Conservation (phyloP, 495 filamentous ascomycete species). For the Tuber aestivum region DNA sequence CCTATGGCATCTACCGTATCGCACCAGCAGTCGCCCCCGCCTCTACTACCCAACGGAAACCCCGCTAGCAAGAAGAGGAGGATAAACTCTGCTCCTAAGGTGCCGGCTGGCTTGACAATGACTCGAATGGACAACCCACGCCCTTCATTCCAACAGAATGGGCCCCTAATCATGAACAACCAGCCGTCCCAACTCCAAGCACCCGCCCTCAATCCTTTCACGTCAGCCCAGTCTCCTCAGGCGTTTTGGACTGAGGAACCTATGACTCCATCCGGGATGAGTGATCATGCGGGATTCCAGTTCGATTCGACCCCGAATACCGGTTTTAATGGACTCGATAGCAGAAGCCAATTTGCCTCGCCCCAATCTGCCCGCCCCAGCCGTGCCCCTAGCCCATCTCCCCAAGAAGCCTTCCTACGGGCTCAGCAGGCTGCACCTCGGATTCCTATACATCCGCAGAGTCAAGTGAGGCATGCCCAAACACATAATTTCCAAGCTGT, state of each 20-base stretch:
- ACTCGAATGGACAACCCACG: conserved; percentile 62
- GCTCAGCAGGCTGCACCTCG: conserved; percentile 17
- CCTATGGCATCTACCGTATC: conserved; percentile 15
- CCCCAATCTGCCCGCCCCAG: conserved; percentile 31
- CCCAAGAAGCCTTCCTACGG: conserved; percentile 19
- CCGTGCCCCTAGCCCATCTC: conserved; percentile 32
- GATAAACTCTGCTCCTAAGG: conserved; percentile 50
- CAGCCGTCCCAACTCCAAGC: conserved; percentile 36
- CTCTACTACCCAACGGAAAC: conserved; percentile 20
- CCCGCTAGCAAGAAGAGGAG: conserved; percentile 33
- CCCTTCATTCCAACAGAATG: conserved; percentile 30
- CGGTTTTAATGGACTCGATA: conserved; percentile 29
- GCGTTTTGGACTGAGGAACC: conserved; percentile 35
- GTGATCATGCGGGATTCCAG: conserved; percentile 31
- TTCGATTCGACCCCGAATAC: conserved; percentile 27
- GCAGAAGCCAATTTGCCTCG: conserved; percentile 30
- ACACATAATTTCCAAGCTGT: conserved; percentile 25
- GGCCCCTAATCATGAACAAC: not conserved
- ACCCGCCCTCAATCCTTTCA: conserved; percentile 23
- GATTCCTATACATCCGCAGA: conserved; percentile 13
- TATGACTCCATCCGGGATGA: conserved; percentile 47
- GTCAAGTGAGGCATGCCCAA: conserved; percentile 18
- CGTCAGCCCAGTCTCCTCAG: conserved; percentile 40
- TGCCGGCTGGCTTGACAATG: conserved; percentile 72
- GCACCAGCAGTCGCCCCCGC: conserved; percentile 30